Percentiles rank a stretch among this genome's conserved stretches.
Conservation (phyloP, 2,329 filamentous ascomycete species). For the Aspergillus sp. region DNA sequence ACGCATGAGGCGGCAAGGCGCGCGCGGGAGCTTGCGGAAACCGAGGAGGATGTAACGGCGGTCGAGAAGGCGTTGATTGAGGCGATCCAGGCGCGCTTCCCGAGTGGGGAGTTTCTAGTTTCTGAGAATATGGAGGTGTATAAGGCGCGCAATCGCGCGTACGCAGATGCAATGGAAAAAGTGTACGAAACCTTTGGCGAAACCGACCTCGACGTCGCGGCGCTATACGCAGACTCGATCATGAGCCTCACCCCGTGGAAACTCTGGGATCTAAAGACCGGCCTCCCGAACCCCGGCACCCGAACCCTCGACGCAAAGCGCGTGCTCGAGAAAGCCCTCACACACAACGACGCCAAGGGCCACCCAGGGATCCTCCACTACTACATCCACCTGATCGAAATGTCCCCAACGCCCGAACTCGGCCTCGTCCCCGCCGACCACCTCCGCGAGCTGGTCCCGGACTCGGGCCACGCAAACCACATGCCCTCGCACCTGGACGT, state of each 20-base stretch:
- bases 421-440: conserved; percentile 65
- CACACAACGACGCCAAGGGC: conserved; percentile 50
- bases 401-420: conserved; percentile 68
- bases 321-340: conserved; percentile 64
- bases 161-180: conserved; percentile 64
- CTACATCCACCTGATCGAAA: conserved; percentile 79
- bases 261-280: conserved; percentile 65
- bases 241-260: conserved; percentile 70
- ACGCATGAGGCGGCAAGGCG: conserved; percentile 52
- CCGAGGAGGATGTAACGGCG: conserved; percentile 12
- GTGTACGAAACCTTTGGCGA: conserved; percentile 57
- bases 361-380: conserved; percentile 76
- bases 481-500: conserved; percentile 81
- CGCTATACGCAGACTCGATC: conserved; percentile 66
- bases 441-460: conserved; percentile 68
- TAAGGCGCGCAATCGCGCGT: conserved; percentile 60
- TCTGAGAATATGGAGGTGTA: conserved; percentile 52
- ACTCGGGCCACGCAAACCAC: conserved; percentile 72
- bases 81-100: conserved; percentile 67
- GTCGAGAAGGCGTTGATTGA: conserved; percentile 67
- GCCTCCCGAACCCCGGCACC: conserved; percentile 59
- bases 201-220: conserved; percentile 65
- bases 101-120: conserved; percentile 49
- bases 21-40: conserved; percentile 45
- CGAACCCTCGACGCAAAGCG: conserved; percentile 62